phyloP scores from a whole-genome alignment of 495 filamentous ascomycete genomes.

The Entonaema liquescens region DNA sequence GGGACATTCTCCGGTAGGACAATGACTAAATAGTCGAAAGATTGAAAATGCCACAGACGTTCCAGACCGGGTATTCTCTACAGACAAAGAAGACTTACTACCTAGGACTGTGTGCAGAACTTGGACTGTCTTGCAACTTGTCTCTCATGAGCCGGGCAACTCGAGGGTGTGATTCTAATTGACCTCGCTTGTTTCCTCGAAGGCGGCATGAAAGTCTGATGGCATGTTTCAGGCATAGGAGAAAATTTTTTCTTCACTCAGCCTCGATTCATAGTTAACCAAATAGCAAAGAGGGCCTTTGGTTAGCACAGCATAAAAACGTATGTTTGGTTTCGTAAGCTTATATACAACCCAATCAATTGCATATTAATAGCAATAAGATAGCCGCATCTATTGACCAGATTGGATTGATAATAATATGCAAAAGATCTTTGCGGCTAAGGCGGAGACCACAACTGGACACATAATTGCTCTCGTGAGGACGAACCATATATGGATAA shows the following conservation, averaged over 20 bases:
- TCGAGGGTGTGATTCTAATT: slow-evolving; percentile 35
- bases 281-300: slow-evolving; percentile 18
- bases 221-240: slow-evolving; percentile 38
- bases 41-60: slow-evolving; percentile 39
- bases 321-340: slow-evolving; percentile 13
- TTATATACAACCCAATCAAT: slow-evolving; percentile 23
- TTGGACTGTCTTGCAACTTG: slow-evolving; percentile 36
- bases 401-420: slow-evolving; percentile 15
- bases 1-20: slow-evolving; percentile 32
- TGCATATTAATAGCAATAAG: slow-evolving; percentile 32
- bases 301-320: slow-evolving; percentile 21
- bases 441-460: slow-evolving; percentile 20
- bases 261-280: slow-evolving; percentile 34
- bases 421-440: slow-evolving; percentile 25
- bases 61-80: slow-evolving; percentile 35
- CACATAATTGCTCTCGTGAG: slow-evolving; percentile 10
- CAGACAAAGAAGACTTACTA: slow-evolving; percentile 4
- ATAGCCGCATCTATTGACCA: not conserved
- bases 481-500: slow-evolving; percentile 28
- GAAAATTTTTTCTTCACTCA: slow-evolving; percentile 38
- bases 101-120: slow-evolving; percentile 37
- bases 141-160: slow-evolving; percentile 36
- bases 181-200: slow-evolving; percentile 30
- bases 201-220: slow-evolving; percentile 34
- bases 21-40: slow-evolving; percentile 39